Base-by-base conservation (phyloP, 495 filamentous ascomycete species). In the Glutinoglossum americanum region DNA sequence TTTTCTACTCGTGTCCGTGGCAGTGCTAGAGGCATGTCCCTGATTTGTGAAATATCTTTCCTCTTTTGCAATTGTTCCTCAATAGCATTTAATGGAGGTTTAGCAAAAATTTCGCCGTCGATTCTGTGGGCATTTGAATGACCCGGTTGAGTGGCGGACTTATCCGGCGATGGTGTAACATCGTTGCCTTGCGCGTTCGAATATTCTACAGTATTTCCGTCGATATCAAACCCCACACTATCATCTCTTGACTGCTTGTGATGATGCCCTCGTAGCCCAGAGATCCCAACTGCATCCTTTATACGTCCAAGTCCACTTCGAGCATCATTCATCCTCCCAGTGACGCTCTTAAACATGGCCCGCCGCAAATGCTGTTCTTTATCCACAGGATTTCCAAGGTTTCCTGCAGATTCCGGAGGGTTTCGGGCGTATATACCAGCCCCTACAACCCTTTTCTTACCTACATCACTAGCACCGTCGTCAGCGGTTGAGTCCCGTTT, bases 281-380 rank as follows among this genome's bases (percentile, higher is more conserved):
- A 71, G 11, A 60, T 74, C 67, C 84, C 83, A 23, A 95, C 84
- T 4, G 84, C 87, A 65, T 89, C 86, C 61, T 85, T 85, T 69
- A 95, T 87, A 30, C 83, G 79, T 7, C 81, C 84, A 54, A 96
- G 74, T 9, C 88, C 87, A 54, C 84, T 87, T 32, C 84, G 80
- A 57, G 87, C 86, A 69, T 94, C 88, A 55, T 82, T 87, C 59
- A 87, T 82, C 59, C 80, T 82, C 3, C 77, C 85, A 33, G 83
- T 84, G 23, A 94, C 82, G 61, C 80, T 84, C 65, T 86, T 90
- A 64, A 87, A 79, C 17, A 87, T 79, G 3, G 77, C 78, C 59
- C 76, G 80, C 53, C 83, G 79, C 27, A 83, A 66, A 37, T 74
- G 69, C 54, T 77, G 77, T 62, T 92, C 85, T 64, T 75, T 82